A percentile compares a stretch with the other conserved stretches of the same genome.
phyloP scores from a whole-genome alignment of 345 rosid species.

The Pseudoturritis turrita region DNA sequence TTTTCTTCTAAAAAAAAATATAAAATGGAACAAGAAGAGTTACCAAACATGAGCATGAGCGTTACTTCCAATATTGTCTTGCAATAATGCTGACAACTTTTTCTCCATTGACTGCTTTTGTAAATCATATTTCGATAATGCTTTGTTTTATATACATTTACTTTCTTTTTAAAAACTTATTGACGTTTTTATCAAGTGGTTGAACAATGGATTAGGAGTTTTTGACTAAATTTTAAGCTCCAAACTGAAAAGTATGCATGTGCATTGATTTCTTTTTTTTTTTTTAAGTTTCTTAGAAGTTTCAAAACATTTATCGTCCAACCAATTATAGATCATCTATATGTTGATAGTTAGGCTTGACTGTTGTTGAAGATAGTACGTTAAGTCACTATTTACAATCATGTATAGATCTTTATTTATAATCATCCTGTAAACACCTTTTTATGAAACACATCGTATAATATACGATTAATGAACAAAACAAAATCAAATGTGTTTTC shows the following conservation, averaged over 20 bases:
- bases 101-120: slow-evolving; percentile 13
- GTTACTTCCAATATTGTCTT: slow-evolving; percentile 25
- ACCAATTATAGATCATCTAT: neutral
- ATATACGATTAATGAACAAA: neutral
- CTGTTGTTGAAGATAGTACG: neutral
- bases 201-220: neutral
- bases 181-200: neutral
- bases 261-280: neutral
- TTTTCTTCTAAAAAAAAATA: neutral
- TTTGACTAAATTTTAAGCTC: neutral
- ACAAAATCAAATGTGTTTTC: neutral
- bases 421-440: neutral
- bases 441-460: neutral
- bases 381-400: neutral
- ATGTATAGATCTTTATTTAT: neutral
- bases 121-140: neutral
- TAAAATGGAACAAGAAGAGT: slow-evolving; percentile 16
- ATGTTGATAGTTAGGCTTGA: neutral
- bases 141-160: neutral
- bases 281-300: neutral
- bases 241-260: neutral
- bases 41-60: slow-evolving; percentile 26
- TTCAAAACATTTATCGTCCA: neutral
- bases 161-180: neutral
- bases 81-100: slow-evolving; percentile 24